Evolutionary conservation across 305 asterid genomes (phyloP), one percentile per base, ranked within the genome.

Genomic region (Fraxinus floribunda): DNA sequence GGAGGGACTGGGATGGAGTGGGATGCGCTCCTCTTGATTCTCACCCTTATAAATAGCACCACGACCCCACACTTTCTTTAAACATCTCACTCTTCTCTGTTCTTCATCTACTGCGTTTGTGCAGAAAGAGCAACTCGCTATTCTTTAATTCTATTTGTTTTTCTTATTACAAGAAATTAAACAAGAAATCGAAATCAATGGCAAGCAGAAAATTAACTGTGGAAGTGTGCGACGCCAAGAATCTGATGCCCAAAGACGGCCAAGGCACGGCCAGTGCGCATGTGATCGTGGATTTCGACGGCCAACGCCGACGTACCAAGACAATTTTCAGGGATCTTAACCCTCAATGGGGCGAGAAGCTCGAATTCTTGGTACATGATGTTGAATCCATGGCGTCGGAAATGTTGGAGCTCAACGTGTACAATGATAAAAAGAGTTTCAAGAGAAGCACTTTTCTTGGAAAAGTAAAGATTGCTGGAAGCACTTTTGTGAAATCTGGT

Each of bases 261-360:
- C 97, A 93, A 78, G 98, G 98, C 35, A 93, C 98, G 68, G 97
- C 98, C 35, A 94, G 98, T 88, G 95, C 98, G 71, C 91, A 90
- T 77, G 97, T 84, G 81, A 90, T 92, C 75, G 91, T 91, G 11
- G 98, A 95, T 84, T 95, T 83, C 83, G 98, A 95, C 79, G 96
- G 96, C 84, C 98, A 95, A 77, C 93, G 97, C 11, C 98, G 98
- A 24, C 94, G 98, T 3, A 95, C 98, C 5, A 90, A 90, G 87
- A 93, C 98, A 1, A 86, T 89, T 44, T 88, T 80, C 68, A 87
- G 98, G 38, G 98, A 95, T 88, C 98, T 95, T 52, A 93, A 95
- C 60, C 98, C 98, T 0, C 91, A 91, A 3, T 95, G 98, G 98
- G 92, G 91, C 38, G 98, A 95, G 78, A 93, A 81, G 89, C 90